Base-by-base conservation (phyloP, 2,329 filamentous ascomycete species). In the Talaromyces islandicus region DNA sequence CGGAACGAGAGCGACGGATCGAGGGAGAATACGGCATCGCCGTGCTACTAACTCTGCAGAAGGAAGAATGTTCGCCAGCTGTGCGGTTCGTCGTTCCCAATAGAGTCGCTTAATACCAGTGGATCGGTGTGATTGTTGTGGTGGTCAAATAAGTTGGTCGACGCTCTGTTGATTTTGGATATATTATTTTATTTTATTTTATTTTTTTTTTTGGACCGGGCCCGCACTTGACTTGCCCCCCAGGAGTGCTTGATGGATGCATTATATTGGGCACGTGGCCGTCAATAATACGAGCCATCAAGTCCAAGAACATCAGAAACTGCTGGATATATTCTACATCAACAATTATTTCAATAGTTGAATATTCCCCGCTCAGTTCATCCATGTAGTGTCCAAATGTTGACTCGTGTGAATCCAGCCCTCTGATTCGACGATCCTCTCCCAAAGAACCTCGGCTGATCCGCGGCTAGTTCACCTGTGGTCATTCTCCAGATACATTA, bases 21-120 rank as follows among this genome's bases (percentile, higher is more conserved):
- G 62, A 70, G 64, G 55, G 67, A 52, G 25, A 6, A 52, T 14
- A n/a, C 27, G 72, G 61, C 71, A 73, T 67, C 69, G 70, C 65
- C 69, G 70, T 58, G 73, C 67, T 66, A 78, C 66, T 59, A 74
- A 75, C 66, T 74, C 75, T 58, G 72, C 67, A 76, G 66, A 58
- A 60, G 58, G 61, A 51, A 50, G 38, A 29, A 32, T 48, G 7
- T 29, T 54, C 30, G 48, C 48, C 25, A 52, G 25, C 10, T 52
- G 48, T 52, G 48, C 25, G 11, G n/a, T 29, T 17, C 3, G 10
- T 17, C 1, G 41, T 43, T 43, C n/a, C 14, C 10, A 3, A 12
- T 21, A 10, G 4, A 9, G 19, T 24, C 4, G 4, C n/a, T 46
- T 24, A 12, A 24, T 2, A 46, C 5, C 11, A 17, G 43, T 24